These are phyloP conservation scores for Ascochyta fabae DNA, from an alignment of 2,329 filamentous ascomycete species.

Conservation along the genomic window DNA sequence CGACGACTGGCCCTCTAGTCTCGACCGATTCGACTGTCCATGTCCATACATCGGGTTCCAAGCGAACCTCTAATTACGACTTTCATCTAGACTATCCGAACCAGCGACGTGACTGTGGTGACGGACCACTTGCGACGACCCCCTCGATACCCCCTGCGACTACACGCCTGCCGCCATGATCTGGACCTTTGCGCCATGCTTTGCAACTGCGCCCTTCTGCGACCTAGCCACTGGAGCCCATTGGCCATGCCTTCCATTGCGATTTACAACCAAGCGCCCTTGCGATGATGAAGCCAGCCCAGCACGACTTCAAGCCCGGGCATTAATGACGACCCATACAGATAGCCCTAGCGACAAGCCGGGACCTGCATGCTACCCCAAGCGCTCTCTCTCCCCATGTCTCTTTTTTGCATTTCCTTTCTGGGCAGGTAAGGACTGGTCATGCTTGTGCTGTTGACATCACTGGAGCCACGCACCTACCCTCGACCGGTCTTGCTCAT, in stretches of 20 bases:
- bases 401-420: conserved; percentile 1
- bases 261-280: conserved; percentile 1
- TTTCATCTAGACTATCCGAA: conserved; percentile 19
- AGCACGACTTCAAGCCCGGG: conserved; percentile 9
- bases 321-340: neutral
- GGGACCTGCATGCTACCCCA: conserved; percentile 11
- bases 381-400: conserved; percentile 23
- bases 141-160: conserved; percentile 12
- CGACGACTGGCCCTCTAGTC: conserved; percentile 22
- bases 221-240: conserved; percentile 8
- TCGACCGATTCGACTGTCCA: conserved; percentile 12
- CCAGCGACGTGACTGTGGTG: conserved; percentile 21
- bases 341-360: conserved; percentile 29
- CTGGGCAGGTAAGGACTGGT: conserved; percentile 30
- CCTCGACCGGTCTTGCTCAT: conserved; percentile 3
- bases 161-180: neutral
- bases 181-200: conserved; percentile 17
- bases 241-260: conserved; percentile 3
- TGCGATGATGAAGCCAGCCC: conserved; percentile 4
- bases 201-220: conserved; percentile 26
- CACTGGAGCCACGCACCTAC: conserved; percentile 8
- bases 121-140: conserved; percentile 7
- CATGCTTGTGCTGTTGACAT: conserved; percentile 27
- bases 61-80: conserved; percentile 18
- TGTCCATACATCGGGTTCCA: conserved; percentile 17